Percentiles rank a stretch among this genome's conserved stretches.
phyloP scores from a whole-genome alignment of 345 rosid genomes.

The Punica granatum region DNA sequence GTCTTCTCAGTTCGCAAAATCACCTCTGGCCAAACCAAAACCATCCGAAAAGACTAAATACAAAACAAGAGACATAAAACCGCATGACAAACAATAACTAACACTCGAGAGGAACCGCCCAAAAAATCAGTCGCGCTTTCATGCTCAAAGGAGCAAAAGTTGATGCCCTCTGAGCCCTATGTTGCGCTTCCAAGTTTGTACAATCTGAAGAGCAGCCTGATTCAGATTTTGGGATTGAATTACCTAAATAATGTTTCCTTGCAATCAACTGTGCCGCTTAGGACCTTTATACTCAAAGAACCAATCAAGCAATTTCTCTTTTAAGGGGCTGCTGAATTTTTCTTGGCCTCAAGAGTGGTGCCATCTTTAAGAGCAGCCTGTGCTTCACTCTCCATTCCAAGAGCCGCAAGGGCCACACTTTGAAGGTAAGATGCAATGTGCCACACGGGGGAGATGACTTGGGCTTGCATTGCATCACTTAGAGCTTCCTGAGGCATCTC shows the following conservation, averaged over 20 bases:
- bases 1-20: background rate
- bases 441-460: slow-evolving; percentile 75
- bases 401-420: slow-evolving; percentile 51
- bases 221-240: background rate
- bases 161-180: background rate
- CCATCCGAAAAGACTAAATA: background rate
- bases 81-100: background rate
- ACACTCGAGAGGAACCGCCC: background rate
- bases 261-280: background rate
- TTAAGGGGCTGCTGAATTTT: slow-evolving; percentile 17
- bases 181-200: background rate
- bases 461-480: slow-evolving; percentile 83
- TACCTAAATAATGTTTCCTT: background rate
- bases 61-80: background rate
- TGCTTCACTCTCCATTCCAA: slow-evolving; percentile 73
- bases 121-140: background rate
- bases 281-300: background rate
- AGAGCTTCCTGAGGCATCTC: slow-evolving; percentile 80
- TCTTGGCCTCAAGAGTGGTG: slow-evolving; percentile 52
- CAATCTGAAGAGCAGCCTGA: background rate
- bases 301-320: background rate
- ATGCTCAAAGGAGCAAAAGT: background rate
- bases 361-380: slow-evolving; percentile 71
- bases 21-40: background rate
- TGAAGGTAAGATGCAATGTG: slow-evolving; percentile 86